These are phyloP conservation scores for Mycena chlorophos DNA, from an alignment of 768 basidiomycete genomes.

Conservation along the genomic window DNA sequence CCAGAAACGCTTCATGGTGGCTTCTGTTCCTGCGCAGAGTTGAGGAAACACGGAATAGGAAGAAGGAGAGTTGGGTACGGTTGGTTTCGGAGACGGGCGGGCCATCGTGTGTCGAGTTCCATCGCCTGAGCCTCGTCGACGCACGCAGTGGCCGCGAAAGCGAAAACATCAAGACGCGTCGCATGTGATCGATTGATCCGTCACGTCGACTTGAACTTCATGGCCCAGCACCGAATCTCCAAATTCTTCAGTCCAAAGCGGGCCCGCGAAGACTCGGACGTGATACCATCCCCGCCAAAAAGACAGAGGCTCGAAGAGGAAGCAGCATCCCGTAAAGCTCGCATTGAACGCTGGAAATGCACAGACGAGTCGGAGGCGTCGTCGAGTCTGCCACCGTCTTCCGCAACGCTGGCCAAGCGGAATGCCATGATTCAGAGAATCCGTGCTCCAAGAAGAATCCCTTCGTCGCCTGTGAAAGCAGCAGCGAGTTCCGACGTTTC, in stretches of 20 bases:
- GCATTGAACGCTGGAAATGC: not conserved
- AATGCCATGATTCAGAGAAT: not conserved
- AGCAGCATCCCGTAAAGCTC: constrained; percentile 1
- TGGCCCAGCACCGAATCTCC: not conserved
- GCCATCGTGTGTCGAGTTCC: constrained; percentile 39
- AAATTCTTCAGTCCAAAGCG: constrained; percentile 1
- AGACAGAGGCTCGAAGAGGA: not conserved
- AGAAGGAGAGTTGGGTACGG: constrained; percentile 38
- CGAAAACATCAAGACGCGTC: not conserved
- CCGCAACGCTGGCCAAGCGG: not conserved
- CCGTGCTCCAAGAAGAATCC: not conserved
- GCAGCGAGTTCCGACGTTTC: not conserved
- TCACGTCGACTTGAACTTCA: not conserved
- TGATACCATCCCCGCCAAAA: not conserved
- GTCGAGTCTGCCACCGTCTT: not conserved
- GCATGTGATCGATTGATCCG: not conserved
- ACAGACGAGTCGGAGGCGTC: not conserved
- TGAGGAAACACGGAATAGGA: not conserved
- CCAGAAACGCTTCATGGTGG: constrained; percentile 90
- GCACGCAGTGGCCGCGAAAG: not conserved
- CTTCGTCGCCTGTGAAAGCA: not conserved
- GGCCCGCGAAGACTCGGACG: not conserved
- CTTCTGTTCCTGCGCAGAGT: constrained; percentile 68
- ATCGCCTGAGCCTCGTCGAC: constrained; percentile 22
- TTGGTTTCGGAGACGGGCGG: constrained; percentile 61